Evolutionary conservation across 768 basidiomycete species (phyloP), one percentile per base, ranked within the genome.

Genomic region (Leccinum obscurum): DNA sequence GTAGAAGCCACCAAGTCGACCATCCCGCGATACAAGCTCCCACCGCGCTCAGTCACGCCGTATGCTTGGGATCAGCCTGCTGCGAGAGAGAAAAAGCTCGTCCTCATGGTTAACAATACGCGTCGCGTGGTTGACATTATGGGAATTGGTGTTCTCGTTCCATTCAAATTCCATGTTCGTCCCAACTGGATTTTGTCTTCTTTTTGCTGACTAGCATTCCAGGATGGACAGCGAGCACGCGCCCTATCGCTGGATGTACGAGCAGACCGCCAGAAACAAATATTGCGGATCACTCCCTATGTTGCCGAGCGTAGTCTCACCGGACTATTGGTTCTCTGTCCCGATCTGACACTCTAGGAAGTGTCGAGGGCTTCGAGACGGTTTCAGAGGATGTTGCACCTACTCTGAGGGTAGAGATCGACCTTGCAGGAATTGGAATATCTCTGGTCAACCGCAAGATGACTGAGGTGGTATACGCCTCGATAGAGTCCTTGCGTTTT

Each of bases 31-130:
- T 94, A 95, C 73, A 78, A 76, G n/a, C 71, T 95, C 3, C 68
- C 75, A 6, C 80, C 85, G 10, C 84, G 81, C 41, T 77, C 83
- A 3, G 80, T 77, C 15, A 71, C 82, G 50, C 77, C 83, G 34
- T 99, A 98, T 70, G 90, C 95, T 5, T 99, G 96, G 96, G 97
- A 99, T 69, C 85, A 82, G 60, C 97, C 97, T 7, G 91, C 94
- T 3, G 87, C 88, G 1, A 78, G 79, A 51, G 87, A 90, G 65
- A 98, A 96, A 76, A 87, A 85, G 63, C 78, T 99, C 26, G 72
- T 85, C 37, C 77, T 99, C 22, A 71, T 73, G 10, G 80, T 87
- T 53, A 87, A 86, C 48, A 82, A 82, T 24, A 75, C 83, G 56
- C 83, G 82, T 11, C 83, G 92, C 30, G 73, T 80, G 22, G 78